Base-by-base conservation (phyloP, 1,284 basidiomycete species). In the Acaromyces ingoldii region DNA sequence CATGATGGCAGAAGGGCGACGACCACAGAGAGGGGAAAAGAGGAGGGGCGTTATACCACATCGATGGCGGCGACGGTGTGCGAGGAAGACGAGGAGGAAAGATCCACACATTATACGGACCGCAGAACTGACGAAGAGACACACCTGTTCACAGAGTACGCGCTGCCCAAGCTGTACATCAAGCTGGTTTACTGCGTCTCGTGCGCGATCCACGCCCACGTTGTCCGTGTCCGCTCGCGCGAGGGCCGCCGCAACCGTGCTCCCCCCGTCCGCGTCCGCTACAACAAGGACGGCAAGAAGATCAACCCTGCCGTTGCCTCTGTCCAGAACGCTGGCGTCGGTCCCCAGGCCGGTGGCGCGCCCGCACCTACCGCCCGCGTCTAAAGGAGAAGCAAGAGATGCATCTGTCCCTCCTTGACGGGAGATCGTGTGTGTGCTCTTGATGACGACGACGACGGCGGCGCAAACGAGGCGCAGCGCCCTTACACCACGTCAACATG, bases 171-270 rank as follows among this genome's bases (percentile, higher is more conserved):
- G 81, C 81, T 98, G 65, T 98, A 99, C 85, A 88, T 96, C 83
- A 96, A 97, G 86, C 89, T 98, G 70, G 87, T 85, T 51, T 98
- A 99, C 84, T 99, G 93, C 79, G 88, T 99, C 60, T 97, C 92
- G 55, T 99, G 95, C 78, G 93, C 93, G 41, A 97, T 99, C 79
- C 93, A 99, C 83, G 92, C 92, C 72, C 93, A 98, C 80, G 87
- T 73, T 42, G 72, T 74, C 31, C 69, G 72, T 60, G 72, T 75
- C 9, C 67, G 72, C 34, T 73, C 70, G 45, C 62, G 66, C 50
- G 69, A 66, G 56, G 70, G 71, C 40, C 70, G 72, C 39, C 65
- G 71, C 50, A 70, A 58, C 65, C 71, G 71, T 62, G 51, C 62
- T 2, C 95, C 93, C 63, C 93, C 93, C 67, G 89, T 91, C 45